phyloP scores from a whole-genome alignment of 2,329 filamentous ascomycete genomes.

The Colletotrichum horii region DNA sequence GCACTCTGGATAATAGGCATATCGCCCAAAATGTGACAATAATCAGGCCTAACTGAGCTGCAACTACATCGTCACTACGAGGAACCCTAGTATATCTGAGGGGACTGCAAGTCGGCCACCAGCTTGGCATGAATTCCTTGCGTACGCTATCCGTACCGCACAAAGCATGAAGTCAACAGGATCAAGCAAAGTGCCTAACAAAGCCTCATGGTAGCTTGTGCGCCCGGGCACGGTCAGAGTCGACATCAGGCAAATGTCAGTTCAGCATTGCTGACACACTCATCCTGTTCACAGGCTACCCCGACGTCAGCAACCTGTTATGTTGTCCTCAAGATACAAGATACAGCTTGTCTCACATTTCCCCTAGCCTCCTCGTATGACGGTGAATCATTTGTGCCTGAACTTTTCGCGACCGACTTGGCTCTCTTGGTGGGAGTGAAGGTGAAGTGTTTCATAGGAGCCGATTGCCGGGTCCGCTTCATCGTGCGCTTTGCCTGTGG shows the following conservation, averaged over 20 bases:
- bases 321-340: background rate
- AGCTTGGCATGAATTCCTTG: background rate
- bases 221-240: background rate
- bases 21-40: background rate
- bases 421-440: background rate
- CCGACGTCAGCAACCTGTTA: background rate
- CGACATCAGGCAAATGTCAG: background rate
- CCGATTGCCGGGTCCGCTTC: background rate
- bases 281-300: background rate
- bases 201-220: background rate
- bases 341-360: background rate
- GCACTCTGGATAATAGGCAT: background rate
- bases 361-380: background rate
- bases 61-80: background rate
- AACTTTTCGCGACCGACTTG: background rate
- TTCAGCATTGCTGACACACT: background rate
- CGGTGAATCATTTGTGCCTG: background rate
- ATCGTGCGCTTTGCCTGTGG: background rate
- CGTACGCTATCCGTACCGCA: background rate
- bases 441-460: background rate
- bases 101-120: background rate
- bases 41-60: background rate
- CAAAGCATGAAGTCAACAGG: accelerated
- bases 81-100: background rate
- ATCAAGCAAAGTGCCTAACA: background rate